These are phyloP conservation scores for Protomyces arabidopsidicola DNA, from an alignment of 1,139 yeast species.

Conservation along the genomic window DNA sequence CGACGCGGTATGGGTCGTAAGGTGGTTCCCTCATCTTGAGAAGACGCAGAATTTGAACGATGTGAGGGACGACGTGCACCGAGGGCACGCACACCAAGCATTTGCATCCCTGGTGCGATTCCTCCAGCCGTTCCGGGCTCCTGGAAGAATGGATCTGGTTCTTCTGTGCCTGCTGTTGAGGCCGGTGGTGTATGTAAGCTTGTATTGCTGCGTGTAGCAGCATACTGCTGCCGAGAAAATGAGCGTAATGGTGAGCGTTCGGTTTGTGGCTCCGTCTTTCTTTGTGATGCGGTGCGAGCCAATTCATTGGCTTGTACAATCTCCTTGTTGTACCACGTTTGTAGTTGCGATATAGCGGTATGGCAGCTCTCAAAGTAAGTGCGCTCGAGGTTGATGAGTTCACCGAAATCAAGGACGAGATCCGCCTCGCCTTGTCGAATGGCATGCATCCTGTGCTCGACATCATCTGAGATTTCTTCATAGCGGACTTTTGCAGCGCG, in stretches of 20 bases:
- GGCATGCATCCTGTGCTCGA: conserved; percentile 33
- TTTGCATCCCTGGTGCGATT: not conserved
- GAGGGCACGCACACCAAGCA: not conserved
- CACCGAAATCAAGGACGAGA: conserved; percentile 29
- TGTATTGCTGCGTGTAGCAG: not conserved
- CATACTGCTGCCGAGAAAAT: not conserved
- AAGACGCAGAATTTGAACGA: not conserved
- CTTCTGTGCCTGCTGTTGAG: not conserved
- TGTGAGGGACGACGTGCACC: not conserved
- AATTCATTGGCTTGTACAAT: not conserved
- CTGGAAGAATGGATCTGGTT: not conserved
- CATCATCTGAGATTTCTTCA: conserved; percentile 35
- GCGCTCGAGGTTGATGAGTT: conserved; percentile 33
- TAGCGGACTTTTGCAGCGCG: conserved; percentile 35
- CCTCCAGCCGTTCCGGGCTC: not conserved
- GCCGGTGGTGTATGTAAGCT: not conserved
- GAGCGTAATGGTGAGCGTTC: not conserved
- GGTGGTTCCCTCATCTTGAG: not conserved
- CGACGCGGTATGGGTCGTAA: not conserved
- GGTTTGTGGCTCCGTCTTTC: not conserved
- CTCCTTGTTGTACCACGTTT: conserved; percentile 15
- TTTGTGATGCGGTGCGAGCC: not conserved
- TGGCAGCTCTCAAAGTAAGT: conserved; percentile 32
- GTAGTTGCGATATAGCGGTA: conserved; percentile 28
- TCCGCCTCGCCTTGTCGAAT: conserved; percentile 35